Conservation (phyloP, 805 yeast genomes). For the Pichia paraexigua region DNA sequence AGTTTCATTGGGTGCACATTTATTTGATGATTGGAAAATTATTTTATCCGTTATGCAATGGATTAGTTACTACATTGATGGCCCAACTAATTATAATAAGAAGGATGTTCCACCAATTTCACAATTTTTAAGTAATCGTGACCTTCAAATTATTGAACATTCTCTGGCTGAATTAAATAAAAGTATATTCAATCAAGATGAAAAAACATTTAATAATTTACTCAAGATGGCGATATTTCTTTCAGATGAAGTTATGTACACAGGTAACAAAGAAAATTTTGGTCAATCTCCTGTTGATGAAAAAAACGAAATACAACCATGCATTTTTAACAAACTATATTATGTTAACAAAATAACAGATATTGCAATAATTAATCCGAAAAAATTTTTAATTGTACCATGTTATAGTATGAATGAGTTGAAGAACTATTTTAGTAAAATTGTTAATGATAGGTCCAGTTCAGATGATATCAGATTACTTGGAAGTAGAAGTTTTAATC, state of each 20-base stretch:
- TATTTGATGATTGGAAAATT: slow-evolving; percentile 60
- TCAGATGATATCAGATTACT: slow-evolving; percentile 39
- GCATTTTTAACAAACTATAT: slow-evolving; percentile 50
- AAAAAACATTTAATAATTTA: slow-evolving; percentile 41
- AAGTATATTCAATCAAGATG: slow-evolving; percentile 49
- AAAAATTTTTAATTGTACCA: slow-evolving; percentile 39
- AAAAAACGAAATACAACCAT: slow-evolving; percentile 24
- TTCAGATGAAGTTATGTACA: slow-evolving; percentile 25
- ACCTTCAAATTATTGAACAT: slow-evolving; percentile 42
- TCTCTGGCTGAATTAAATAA: slow-evolving; percentile 57
- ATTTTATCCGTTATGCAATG: slow-evolving; percentile 64
- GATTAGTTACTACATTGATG: slow-evolving; percentile 65
- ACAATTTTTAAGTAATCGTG: slow-evolving; percentile 37
- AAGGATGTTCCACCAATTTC: slow-evolving; percentile 37
- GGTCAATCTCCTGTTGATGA: slow-evolving; percentile 17
- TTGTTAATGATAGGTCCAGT: slow-evolving; percentile 37
- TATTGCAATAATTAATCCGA: slow-evolving; percentile 43
- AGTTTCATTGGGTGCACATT: slow-evolving; percentile 69
- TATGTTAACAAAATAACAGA: slow-evolving; percentile 47
- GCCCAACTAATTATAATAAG: slow-evolving; percentile 38
- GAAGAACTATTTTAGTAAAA: slow-evolving; percentile 36
- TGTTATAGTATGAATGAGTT: slow-evolving; percentile 41
- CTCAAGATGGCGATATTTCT: slow-evolving; percentile 39
- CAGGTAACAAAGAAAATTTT: slow-evolving; percentile 3
- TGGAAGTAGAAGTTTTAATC: slow-evolving; percentile 45